phyloP scores from a whole-genome alignment of 106 monocot species.

The Dioscorea zingiberensis region DNA sequence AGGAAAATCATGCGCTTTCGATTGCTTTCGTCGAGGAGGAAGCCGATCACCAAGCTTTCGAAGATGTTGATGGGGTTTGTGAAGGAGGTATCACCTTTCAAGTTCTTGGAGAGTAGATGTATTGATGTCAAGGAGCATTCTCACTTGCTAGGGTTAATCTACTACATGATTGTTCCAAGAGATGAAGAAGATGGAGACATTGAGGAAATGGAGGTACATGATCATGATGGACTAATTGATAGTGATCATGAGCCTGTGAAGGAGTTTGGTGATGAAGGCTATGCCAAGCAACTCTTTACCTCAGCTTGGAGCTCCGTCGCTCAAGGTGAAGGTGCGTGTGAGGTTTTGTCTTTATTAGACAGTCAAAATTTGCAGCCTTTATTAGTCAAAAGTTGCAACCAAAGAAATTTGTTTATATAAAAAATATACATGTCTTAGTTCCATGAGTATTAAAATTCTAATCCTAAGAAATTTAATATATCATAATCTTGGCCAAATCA shows the following conservation, averaged over 20 bases:
- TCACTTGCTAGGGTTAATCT: conserved; percentile 53
- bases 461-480: too few species aligned
- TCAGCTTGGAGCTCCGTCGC: neutral
- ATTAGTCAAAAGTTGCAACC: too few species aligned
- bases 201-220: conserved; percentile 1
- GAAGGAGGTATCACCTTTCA: conserved; percentile 45
- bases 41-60: conserved; percentile 14
- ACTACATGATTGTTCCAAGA: conserved; percentile 24
- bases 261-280: neutral
- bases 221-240: neutral
- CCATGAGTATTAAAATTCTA: too few species aligned
- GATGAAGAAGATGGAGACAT: neutral
- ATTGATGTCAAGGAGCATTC: conserved; percentile 10
- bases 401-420: too few species aligned
- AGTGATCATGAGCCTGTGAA: neutral
- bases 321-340: neutral
- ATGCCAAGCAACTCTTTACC: neutral
- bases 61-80: conserved; percentile 32
- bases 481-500: too few species aligned
- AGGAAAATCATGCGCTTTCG: conserved; percentile 19
- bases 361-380: too few species aligned
- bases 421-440: too few species aligned
- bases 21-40: conserved; percentile 2
- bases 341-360: too few species aligned
- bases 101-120: neutral